These are phyloP conservation scores for Mortierella sp. DNA, from an alignment of 371 early-diverging fungal species.

Conservation along the genomic window DNA sequence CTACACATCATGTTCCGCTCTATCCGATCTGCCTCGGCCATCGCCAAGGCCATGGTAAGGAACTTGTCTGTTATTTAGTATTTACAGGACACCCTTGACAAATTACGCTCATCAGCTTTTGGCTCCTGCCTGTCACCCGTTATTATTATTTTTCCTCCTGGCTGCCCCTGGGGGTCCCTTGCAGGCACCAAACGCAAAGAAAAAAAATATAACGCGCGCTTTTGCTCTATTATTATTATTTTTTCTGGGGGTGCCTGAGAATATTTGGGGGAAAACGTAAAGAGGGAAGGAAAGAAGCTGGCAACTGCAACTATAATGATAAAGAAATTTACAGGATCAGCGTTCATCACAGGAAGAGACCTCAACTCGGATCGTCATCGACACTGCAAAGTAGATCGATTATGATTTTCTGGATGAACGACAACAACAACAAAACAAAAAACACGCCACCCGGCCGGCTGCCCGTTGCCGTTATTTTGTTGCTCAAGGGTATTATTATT, in stretches of 20 bases:
- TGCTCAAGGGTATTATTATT: conserved; percentile 2
- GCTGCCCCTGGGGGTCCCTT: neutral
- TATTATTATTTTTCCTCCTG: neutral
- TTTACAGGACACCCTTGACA: neutral
- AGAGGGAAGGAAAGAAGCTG: neutral
- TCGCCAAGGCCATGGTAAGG: conserved; percentile 70
- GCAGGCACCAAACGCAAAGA: neutral
- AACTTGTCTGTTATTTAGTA: neutral
- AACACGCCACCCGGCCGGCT: conserved; percentile 11
- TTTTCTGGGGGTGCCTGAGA: conserved; percentile 29
- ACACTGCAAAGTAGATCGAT: neutral
- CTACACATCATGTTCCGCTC: conserved; percentile 66
- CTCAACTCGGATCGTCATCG: neutral
- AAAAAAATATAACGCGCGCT: conserved; percentile 11
- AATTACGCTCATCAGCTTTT: neutral
- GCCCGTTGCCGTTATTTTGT: neutral
- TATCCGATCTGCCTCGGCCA: conserved; percentile 66
- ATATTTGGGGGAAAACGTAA: conserved; percentile 20
- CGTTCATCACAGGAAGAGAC: neutral
- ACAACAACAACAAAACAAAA: neutral
- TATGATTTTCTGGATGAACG: neutral
- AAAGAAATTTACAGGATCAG: neutral
- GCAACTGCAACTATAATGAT: neutral
- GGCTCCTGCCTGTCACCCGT: neutral
- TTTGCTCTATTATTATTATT: conserved; percentile 12